These are phyloP conservation scores for Coix lacrymajobi DNA, from an alignment of 176 grass and related monocot genomes.

Conservation along the genomic window DNA sequence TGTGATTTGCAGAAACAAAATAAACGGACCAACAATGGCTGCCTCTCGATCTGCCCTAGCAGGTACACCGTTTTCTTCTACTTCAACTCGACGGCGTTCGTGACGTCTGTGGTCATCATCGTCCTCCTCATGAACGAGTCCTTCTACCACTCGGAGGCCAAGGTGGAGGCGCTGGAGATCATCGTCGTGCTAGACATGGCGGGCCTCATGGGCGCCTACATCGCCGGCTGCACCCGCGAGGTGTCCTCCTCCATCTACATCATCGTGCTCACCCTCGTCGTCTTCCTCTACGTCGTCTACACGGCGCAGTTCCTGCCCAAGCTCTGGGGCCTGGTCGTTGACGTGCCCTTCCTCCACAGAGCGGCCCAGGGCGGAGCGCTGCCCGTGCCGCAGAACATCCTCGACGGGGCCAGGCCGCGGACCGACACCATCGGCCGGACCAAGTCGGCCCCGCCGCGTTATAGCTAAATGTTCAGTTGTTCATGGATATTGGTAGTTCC, in stretches of 20 bases:
- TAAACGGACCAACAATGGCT: background rate
- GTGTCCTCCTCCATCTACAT: slow-evolving; percentile 26
- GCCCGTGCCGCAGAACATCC: background rate
- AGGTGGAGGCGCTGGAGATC: slow-evolving; percentile 25
- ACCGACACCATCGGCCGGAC: background rate
- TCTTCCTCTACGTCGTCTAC: slow-evolving; percentile 30
- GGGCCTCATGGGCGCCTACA: slow-evolving; percentile 35
- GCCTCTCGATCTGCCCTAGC: no score
- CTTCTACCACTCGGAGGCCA: slow-evolving; percentile 25
- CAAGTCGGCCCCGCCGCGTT: background rate
- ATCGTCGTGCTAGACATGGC: slow-evolving; percentile 25
- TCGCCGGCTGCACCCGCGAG: background rate
- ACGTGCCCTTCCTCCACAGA: background rate
- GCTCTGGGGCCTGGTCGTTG: background rate
- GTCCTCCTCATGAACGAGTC: slow-evolving; percentile 36
- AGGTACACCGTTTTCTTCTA: slow-evolving; percentile 39
- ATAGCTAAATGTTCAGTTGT: no score
- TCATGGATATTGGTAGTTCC: no score
- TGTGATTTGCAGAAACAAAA: no score
- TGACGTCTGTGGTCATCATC: slow-evolving; percentile 41
- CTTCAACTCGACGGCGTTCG: slow-evolving; percentile 35
- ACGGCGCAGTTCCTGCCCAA: slow-evolving; percentile 18
- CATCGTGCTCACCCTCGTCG: slow-evolving; percentile 24
- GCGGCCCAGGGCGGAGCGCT: slow-evolving; percentile 4
- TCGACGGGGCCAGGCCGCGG: background rate